These are phyloP conservation scores for Dactylellina cionopaga DNA, from an alignment of 2,329 filamentous ascomycete genomes.

Conservation along the genomic window DNA sequence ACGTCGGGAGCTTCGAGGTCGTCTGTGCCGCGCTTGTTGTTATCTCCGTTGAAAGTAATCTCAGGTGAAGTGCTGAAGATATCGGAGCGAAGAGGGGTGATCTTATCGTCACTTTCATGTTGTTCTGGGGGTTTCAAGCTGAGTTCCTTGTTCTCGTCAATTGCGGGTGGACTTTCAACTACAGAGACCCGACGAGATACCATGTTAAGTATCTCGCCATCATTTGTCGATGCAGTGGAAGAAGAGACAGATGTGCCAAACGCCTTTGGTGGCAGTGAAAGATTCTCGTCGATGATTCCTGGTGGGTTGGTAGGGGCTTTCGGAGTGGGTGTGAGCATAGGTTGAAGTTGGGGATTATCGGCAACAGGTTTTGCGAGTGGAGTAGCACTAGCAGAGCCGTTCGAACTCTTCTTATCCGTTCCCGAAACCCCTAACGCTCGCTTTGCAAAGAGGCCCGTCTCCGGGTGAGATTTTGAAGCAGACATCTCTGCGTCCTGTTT, in stretches of 20 bases:
- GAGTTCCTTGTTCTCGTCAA: conserved; percentile 38
- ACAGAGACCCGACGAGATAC: conserved; percentile 34
- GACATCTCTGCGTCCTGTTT: conserved; percentile 42
- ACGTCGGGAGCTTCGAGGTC: conserved; percentile 39
- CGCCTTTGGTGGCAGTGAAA: conserved; percentile 53
- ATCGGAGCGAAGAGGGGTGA: conserved; percentile 28
- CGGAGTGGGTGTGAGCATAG: conserved; percentile 51
- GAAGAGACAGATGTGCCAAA: conserved; percentile 55
- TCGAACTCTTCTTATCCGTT: conserved; percentile 36
- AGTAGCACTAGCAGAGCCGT: conserved; percentile 40
- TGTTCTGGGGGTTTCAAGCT: conserved; percentile 19
- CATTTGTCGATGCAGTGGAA: conserved; percentile 56
- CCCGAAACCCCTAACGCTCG: conserved; percentile 38
- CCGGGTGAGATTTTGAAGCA: conserved; percentile 15
- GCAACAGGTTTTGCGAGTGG: conserved; percentile 51
- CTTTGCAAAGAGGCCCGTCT: conserved; percentile 42
- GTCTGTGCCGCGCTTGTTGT: conserved; percentile 18
- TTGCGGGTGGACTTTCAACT: conserved; percentile 25
- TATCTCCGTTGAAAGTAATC: conserved; percentile 22
- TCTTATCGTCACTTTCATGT: conserved; percentile 45
- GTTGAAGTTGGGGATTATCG: conserved; percentile 52
- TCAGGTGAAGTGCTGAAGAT: conserved; percentile 27
- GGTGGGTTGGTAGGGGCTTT: conserved; percentile 47
- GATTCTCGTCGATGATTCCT: conserved; percentile 50
- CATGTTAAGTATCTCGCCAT: conserved; percentile 48